phyloP scores from a whole-genome alignment of 1,284 basidiomycete species.

The Cutaneotrichosporon curvatum region DNA sequence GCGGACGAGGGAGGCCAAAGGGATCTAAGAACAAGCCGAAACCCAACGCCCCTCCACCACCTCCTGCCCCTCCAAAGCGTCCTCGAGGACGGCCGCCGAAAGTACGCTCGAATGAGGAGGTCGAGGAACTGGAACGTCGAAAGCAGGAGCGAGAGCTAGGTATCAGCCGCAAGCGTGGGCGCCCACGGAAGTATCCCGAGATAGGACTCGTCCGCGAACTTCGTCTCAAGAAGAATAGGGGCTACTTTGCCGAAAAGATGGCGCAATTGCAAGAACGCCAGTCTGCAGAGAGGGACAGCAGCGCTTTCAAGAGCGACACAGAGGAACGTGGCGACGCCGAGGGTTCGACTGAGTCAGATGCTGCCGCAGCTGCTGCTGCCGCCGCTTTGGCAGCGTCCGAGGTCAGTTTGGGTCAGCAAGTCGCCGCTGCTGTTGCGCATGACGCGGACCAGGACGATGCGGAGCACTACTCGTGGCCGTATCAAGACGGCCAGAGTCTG shows the following conservation, averaged over 20 bases:
- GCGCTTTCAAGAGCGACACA: neutral
- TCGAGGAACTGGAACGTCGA: slow-evolving; percentile 25
- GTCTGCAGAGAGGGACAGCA: neutral
- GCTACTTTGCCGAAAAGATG: slow-evolving; percentile 29
- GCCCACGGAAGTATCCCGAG: slow-evolving; percentile 41
- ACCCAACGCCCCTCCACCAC: slow-evolving; percentile 8
- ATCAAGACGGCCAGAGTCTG: slow-evolving; percentile 29
- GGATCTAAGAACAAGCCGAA: slow-evolving; percentile 42
- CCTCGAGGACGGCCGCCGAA: slow-evolving; percentile 35
- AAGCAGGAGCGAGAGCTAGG: slow-evolving; percentile 29
- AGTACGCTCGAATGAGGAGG: slow-evolving; percentile 28
- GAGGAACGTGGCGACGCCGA: neutral
- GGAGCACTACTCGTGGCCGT: slow-evolving; percentile 22
- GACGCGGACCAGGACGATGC: slow-evolving; percentile 8
- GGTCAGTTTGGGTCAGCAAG: slow-evolving; percentile 13
- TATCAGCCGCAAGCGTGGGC: slow-evolving; percentile 30
- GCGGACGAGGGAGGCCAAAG: slow-evolving; percentile 37
- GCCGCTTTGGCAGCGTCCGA: neutral
- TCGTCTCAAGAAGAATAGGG: slow-evolving; percentile 40
- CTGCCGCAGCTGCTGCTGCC: neutral
- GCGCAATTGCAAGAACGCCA: slow-evolving; percentile 16
- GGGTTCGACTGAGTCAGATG: neutral
- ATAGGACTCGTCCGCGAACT: slow-evolving; percentile 39
- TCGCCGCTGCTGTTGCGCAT: slow-evolving; percentile 13
- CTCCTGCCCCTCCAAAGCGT: slow-evolving; percentile 15